Conservation (phyloP, 2,329 filamentous ascomycete species). For the Westerdykella ornata region DNA sequence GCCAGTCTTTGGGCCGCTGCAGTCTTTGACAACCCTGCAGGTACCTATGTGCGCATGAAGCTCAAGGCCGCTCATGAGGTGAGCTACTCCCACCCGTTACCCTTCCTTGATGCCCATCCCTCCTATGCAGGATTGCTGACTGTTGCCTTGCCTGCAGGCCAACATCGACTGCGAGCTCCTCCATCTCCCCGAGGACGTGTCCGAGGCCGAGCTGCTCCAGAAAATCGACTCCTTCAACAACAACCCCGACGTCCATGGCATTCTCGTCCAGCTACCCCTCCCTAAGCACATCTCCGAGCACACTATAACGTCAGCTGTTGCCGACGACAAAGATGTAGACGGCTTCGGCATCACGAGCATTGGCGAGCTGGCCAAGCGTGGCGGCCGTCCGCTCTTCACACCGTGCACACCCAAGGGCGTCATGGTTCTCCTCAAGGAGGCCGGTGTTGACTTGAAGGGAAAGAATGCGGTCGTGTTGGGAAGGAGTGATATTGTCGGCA, state of each 20-base stretch:
- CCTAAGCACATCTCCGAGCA: constrained; percentile 89
- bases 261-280: constrained; percentile 87
- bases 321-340: constrained; percentile 94
- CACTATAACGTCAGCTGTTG: constrained; percentile 78
- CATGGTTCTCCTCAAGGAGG: constrained; percentile 82
- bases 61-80: constrained; percentile 92
- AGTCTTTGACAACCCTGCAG: constrained; percentile 41
- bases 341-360: constrained; percentile 93
- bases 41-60: constrained; percentile 99
- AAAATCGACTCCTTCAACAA: constrained; percentile 78
- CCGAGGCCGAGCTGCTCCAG: constrained; percentile 79
- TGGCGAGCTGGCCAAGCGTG: constrained; percentile 92
- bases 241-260: constrained; percentile 77
- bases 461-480: constrained; percentile 94
- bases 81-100: constrained; percentile 20
- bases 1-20: constrained; percentile 10
- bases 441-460: constrained; percentile 73
- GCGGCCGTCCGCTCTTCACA: constrained; percentile 79
- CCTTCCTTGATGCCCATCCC: neutral
- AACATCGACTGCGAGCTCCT: constrained; percentile 83
- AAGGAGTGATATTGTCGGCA: constrained; percentile 94
- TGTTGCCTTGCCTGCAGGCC: constrained; percentile 49
- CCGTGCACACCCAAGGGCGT: constrained; percentile 97
- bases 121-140: constrained; percentile 1
- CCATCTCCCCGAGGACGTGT: constrained; percentile 73